Conservation (phyloP, 2,329 filamentous ascomycete species). For the Penicillium brasilianum region DNA sequence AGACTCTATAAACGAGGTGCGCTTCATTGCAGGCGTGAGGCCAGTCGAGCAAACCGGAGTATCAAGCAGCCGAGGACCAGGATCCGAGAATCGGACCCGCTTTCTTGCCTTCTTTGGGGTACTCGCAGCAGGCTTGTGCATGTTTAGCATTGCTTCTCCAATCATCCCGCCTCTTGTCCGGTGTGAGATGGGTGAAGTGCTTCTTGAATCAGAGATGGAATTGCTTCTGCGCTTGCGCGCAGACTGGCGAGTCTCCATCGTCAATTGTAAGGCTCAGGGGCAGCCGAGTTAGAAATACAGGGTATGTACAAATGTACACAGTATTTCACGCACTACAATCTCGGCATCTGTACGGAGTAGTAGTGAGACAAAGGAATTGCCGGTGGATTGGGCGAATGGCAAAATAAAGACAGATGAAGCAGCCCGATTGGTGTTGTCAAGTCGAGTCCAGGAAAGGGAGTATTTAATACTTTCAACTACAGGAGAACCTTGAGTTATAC, state of each 20-base stretch:
- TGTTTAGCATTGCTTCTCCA: not conserved
- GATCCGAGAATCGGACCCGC: constrained; percentile 54
- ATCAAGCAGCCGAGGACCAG: constrained; percentile 38
- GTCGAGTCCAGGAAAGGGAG: not conserved
- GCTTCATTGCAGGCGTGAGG: constrained; percentile 51
- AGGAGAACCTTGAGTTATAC: constrained; percentile 17
- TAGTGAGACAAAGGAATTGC: constrained; percentile 5
- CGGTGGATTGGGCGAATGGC: not conserved
- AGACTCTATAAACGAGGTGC: constrained; percentile 43
- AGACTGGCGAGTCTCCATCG: constrained; percentile 35
- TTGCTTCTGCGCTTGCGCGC: constrained; percentile 36
- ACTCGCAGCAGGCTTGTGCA: constrained; percentile 2
- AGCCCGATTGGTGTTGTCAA: constrained; percentile 21
- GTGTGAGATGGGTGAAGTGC: constrained; percentile 24
- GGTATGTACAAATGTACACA: not conserved
- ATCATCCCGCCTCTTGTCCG: constrained; percentile 23
- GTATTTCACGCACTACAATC: not conserved
- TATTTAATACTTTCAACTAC: not conserved
- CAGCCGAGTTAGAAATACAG: constrained; percentile 5
- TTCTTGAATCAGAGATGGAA: constrained; percentile 21
- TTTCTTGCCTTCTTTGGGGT: constrained; percentile 46
- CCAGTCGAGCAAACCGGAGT: constrained; percentile 42
- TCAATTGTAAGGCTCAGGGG: not conserved
- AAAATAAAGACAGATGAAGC: constrained; percentile 1
- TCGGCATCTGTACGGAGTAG: not conserved